Base-by-base conservation (phyloP, 495 filamentous ascomycete genomes). In the Bacidia gigantensis region DNA sequence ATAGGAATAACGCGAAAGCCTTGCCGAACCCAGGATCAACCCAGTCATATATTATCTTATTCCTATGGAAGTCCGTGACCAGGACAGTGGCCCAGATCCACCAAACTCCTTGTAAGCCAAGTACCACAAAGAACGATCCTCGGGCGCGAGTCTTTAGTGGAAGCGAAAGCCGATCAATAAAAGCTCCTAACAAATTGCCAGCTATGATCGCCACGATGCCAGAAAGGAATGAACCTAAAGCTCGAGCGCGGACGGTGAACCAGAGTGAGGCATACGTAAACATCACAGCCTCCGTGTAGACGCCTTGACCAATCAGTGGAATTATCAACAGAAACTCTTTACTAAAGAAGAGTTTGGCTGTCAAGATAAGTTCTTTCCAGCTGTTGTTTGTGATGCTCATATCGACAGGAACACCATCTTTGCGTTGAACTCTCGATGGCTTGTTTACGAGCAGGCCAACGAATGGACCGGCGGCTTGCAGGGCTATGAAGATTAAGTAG, bases 201-300 rank as follows among this genome's bases (percentile, higher is more conserved):
- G 65, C 64, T 18, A 76, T 70, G 11, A 81, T 67, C 1, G 77
- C 78, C 18, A 79, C 65, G 23, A 82, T 70, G 9, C 77, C 79
- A 2, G 75, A 77, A 22, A 83, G 56, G 54, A 83, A 80, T 0
- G 77, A 81, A 0, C 74, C 79, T 11, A 84, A 66, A 11, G 81
- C 80, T 47, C 81, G 68, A 9, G 79, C 67, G 0, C 81, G 72
- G 26, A 84, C 80, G 1, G 67, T 70, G 58, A 84, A 79, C 76
- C 77, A 84, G 42, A 79, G 57, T 25, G 62, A 68, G 41, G 73
- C 65, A 48, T 78, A 83, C 1, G 79, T 83, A 55, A 78, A 82
- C 64, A 78, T 77, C 14, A 82, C 77, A 0, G 80, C 71, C 60
- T 83, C 77, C 0, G 72, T 68, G 51, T 77, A 84, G 0, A 78